Conservation (phyloP, 345 rosid genomes). For the Sonneratia alba region DNA sequence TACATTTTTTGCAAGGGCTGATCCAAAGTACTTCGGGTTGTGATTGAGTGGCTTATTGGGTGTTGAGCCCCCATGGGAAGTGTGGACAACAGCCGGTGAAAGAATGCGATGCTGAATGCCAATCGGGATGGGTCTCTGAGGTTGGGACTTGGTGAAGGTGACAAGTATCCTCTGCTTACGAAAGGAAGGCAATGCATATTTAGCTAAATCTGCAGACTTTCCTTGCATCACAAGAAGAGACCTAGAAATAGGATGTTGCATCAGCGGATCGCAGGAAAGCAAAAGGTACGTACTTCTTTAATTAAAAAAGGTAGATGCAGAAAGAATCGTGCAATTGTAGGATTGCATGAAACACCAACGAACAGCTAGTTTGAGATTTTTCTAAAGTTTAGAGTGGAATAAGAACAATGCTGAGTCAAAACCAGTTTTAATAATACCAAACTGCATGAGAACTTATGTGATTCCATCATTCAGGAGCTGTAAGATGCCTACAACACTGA, state of each 20-base stretch:
- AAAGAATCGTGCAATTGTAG: background rate
- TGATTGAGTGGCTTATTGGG: slow-evolving; percentile 47
- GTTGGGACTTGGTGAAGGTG: slow-evolving; percentile 63
- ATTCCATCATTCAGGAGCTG: background rate
- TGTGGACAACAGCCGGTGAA: slow-evolving; percentile 21
- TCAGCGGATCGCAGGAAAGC: background rate
- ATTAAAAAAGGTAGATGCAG: too few species aligned
- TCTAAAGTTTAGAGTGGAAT: background rate
- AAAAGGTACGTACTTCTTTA: background rate
- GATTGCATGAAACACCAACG: background rate
- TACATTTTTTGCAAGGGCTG: slow-evolving; percentile 29
- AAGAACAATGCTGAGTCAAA: background rate
- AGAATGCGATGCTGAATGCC: slow-evolving; percentile 25
- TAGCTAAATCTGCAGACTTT: slow-evolving; percentile 64
- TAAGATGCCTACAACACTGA: background rate
- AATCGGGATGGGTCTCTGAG: slow-evolving; percentile 26
- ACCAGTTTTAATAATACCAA: background rate
- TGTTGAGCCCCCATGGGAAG: slow-evolving; percentile 53
- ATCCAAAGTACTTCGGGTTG: slow-evolving; percentile 46
- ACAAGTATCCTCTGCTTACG: slow-evolving; percentile 64
- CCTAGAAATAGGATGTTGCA: slow-evolving; percentile 24
- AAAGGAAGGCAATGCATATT: slow-evolving; percentile 56
- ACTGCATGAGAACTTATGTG: background rate
- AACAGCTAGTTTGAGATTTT: background rate
- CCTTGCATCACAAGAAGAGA: slow-evolving; percentile 72